phyloP scores from a whole-genome alignment of 768 basidiomycete species.

The Agaricus bisporus region DNA sequence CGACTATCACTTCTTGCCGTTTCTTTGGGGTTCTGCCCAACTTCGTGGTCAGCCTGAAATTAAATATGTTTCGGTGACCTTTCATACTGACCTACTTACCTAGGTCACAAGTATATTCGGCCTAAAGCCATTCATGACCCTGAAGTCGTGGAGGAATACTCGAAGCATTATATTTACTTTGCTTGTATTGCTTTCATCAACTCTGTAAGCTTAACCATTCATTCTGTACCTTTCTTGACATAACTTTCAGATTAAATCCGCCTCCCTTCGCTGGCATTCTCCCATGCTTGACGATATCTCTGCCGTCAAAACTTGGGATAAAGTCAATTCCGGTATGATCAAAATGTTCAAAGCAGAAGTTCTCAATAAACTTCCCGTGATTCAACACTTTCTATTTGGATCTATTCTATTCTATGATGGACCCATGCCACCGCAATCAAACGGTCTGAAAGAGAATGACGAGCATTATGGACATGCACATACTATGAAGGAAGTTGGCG shows the following conservation, averaged over 20 bases:
- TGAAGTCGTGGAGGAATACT: slow-evolving; percentile 89
- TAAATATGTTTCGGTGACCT: not conserved
- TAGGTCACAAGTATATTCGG: slow-evolving; percentile 83
- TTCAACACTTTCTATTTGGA: slow-evolving; percentile 95
- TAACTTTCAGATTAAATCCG: slow-evolving; percentile 76
- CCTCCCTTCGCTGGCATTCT: slow-evolving; percentile 94
- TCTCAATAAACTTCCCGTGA: slow-evolving; percentile 88
- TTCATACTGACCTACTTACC: not conserved
- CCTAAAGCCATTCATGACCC: slow-evolving; percentile 91
- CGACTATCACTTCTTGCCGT: slow-evolving; percentile 95
- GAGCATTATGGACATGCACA: slow-evolving; percentile 48
- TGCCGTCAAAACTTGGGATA: slow-evolving; percentile 92
- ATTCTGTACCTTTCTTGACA: not conserved
- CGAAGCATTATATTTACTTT: slow-evolving; percentile 93
- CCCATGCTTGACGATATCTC: slow-evolving; percentile 99
- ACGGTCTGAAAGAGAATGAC: slow-evolving; percentile 8
- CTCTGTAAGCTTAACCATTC: slow-evolving; percentile 48
- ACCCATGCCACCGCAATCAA: slow-evolving; percentile 31
- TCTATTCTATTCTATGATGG: slow-evolving; percentile 68
- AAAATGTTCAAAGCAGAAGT: slow-evolving; percentile 99
- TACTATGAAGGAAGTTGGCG: slow-evolving; percentile 29
- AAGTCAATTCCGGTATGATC: slow-evolving; percentile 92
- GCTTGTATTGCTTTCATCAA: slow-evolving; percentile 96
- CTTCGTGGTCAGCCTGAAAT: slow-evolving; percentile 40
- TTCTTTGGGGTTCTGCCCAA: slow-evolving; percentile 82